Base-by-base conservation (phyloP, 1,284 basidiomycete genomes). In the Sporisorium graminicola region DNA sequence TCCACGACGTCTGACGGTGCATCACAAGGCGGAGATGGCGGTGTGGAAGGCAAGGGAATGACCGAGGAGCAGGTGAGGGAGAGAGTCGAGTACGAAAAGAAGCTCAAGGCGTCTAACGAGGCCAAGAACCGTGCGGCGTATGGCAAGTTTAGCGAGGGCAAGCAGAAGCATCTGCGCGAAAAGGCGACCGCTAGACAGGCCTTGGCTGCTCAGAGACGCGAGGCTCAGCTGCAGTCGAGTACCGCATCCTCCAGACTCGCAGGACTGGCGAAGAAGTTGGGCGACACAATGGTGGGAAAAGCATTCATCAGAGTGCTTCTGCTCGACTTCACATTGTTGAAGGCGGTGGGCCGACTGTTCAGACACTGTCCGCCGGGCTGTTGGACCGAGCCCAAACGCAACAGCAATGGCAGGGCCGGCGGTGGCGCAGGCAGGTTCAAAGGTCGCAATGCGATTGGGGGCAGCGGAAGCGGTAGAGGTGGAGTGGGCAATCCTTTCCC, bases 401-500 rank as follows among this genome's bases (percentile, higher is more conserved):
- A 42, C 37, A 33, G 27, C 14, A 20, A 26, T 5, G 31, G 5
- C 5, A 31, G 29, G 29, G 29, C 29, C 10, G 29, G 20, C 18
- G 24, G 42, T 2, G 46, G 20, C 13, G 42, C 27, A 10, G 47
- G 29, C 1, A 64, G 37, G 55, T 46, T 22, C 6, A 58, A 62
- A 40, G 33, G 46, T n/a, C 26, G 51, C 13, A 47, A 40, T 13
- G 16, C 24, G 1, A 40, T 20, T 26, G 51, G n/a, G 12, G 44
- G 44, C 5, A 44, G 26, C 13, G 52, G 42, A 24, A 50, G 18
- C 12, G 53, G 60, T n/a, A 27, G 58, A 33, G 60, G 59, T 2
- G 65, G 61, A 33, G 44, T 22, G 5, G 78, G 78, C 1, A 84
- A 85, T 37, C 83, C 85, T 0, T 87, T 86, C 65, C 82, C 86